Percentiles rank a stretch among this genome's conserved stretches.
Conservation (phyloP, 495 filamentous ascomycete species). For the Hypoxylon trugodes region DNA sequence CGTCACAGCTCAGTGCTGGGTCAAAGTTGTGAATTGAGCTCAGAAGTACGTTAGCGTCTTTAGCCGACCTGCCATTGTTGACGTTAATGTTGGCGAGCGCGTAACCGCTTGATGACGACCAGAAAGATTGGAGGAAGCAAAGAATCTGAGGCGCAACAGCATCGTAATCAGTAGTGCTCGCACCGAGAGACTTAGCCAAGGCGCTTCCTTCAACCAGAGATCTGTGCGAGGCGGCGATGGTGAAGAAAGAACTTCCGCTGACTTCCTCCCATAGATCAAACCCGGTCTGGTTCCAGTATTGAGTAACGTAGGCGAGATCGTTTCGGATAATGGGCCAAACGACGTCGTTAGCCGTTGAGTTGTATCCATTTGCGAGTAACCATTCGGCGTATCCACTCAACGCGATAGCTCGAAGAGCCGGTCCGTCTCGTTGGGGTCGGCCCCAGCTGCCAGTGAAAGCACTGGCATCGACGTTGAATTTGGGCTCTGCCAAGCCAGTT, state of each 20-base stretch:
- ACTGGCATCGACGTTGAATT: slow-evolving; percentile 67
- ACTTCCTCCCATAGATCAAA: slow-evolving; percentile 81
- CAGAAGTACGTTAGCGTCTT: slow-evolving; percentile 70
- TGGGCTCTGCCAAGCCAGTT: slow-evolving; percentile 67
- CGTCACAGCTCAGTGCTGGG: slow-evolving; percentile 64
- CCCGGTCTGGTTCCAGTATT: slow-evolving; percentile 75
- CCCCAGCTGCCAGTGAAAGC: slow-evolving; percentile 72
- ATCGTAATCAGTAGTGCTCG: slow-evolving; percentile 56
- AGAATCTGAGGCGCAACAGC: slow-evolving; percentile 66
- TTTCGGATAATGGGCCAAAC: slow-evolving; percentile 73
- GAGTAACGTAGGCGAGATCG: slow-evolving; percentile 72
- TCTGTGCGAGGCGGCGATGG: slow-evolving; percentile 51
- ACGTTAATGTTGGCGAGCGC: slow-evolving; percentile 64
- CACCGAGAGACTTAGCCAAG: slow-evolving; percentile 59
- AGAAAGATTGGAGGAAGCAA: slow-evolving; percentile 72
- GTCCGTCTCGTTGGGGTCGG: slow-evolving; percentile 76
- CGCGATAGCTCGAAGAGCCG: slow-evolving; percentile 72
- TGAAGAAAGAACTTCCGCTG: slow-evolving; percentile 68
- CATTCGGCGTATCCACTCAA: slow-evolving; percentile 57
- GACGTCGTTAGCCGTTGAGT: slow-evolving; percentile 46
- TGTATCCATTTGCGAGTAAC: slow-evolving; percentile 58
- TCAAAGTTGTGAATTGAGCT: slow-evolving; percentile 72
- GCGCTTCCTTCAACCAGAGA: slow-evolving; percentile 70
- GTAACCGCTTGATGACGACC: slow-evolving; percentile 63
- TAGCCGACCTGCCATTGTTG: slow-evolving; percentile 61